Evolutionary conservation across 192 early-diverging fungal genomes (phyloP), one percentile per base, ranked within the genome.

Genomic region (Spinellus fusiger): DNA sequence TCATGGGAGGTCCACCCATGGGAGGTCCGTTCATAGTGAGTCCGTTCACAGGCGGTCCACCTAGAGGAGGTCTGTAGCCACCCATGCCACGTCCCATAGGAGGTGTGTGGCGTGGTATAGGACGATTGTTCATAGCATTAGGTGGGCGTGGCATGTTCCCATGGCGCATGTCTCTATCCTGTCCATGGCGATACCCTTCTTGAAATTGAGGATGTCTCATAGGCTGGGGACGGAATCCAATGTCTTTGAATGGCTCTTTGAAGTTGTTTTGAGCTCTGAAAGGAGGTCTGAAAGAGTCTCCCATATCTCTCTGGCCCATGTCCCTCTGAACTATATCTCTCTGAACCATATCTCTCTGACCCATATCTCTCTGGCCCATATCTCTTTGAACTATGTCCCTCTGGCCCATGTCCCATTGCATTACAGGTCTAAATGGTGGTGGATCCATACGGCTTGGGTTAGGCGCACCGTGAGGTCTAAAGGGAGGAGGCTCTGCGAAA

Each of bases 401-500:
- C 18, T 18, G 29, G 34, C 35, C 35, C 35, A 37, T 9, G 58
- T 38, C 4, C 58, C 23, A 47, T 16, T 47, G 16, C n/a, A 47
- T 13, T 22, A 16, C 5, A 16, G 66, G 66, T 34, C 66, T 13
- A 40, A 69, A 69, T 18, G 72, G 72, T 20, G 72, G 72, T 5
- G 67, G 62, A 20, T 74, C 66, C 50, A 58, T 38, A n/a, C 44
- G 33, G 18, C 13, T 25, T 22, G 53, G 34, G 18, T 29, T 25
- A n/a, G 56, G 23, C 16, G 44, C 28, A 29, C 40, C 50, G 29
- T 64, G 62, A 29, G 69, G 69, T 34, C 69, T 48, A 38, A 70
- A 70, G 1, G 69, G 69, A 2, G 69, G 69, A 23, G 69, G 62
- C 23, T 70, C 62, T 4, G 44, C 63, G 38, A 72, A 79, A 1